phyloP scores from a whole-genome alignment of 352 stramenopile genomes.

The Elongisporangium anandrum region DNA sequence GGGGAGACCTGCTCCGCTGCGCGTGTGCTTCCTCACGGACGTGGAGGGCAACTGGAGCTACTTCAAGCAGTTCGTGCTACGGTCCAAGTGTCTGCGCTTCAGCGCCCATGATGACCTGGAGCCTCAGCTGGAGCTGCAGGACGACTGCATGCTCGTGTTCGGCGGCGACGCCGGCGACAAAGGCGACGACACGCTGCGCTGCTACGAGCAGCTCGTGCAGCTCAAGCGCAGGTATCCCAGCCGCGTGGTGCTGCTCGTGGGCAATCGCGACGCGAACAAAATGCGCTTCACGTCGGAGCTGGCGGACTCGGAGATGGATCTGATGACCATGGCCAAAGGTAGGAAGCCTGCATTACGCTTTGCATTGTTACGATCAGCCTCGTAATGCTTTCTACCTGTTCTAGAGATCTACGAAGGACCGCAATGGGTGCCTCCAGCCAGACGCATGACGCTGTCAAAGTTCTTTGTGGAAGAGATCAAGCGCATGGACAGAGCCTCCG shows the following conservation, averaged over 20 bases:
- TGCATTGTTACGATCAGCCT: no score
- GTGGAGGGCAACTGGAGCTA: slow-evolving; percentile 81
- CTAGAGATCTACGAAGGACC: slow-evolving; percentile 69
- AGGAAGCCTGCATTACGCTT: not conserved
- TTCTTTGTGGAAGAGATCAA: slow-evolving; percentile 34
- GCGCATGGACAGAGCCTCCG: not conserved
- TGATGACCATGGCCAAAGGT: slow-evolving; percentile 59
- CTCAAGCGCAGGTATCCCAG: slow-evolving; percentile 87
- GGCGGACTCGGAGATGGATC: slow-evolving; percentile 61
- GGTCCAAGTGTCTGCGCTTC: slow-evolving; percentile 60
- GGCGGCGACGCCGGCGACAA: slow-evolving; percentile 91
- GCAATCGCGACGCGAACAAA: slow-evolving; percentile 94
- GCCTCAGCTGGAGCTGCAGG: slow-evolving; percentile 48
- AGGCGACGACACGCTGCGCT: slow-evolving; percentile 82
- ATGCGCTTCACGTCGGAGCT: slow-evolving; percentile 85
- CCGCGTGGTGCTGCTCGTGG: slow-evolving; percentile 89
- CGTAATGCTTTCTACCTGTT: not conserved
- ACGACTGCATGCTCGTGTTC: slow-evolving; percentile 85
- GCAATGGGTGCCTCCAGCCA: slow-evolving; percentile 53
- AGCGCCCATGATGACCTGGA: slow-evolving; percentile 11
- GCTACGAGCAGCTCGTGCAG: slow-evolving; percentile 77
- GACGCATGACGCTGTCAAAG: slow-evolving; percentile 43
- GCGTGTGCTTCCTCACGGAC: slow-evolving; percentile 73
- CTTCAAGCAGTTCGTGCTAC: slow-evolving; percentile 54
- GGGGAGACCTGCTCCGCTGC: slow-evolving; percentile 10